Evolutionary conservation across 805 yeast genomes (phyloP), one percentile per base, ranked within the genome.

Genomic region (Groenewaldozyma salmanticensis): DNA sequence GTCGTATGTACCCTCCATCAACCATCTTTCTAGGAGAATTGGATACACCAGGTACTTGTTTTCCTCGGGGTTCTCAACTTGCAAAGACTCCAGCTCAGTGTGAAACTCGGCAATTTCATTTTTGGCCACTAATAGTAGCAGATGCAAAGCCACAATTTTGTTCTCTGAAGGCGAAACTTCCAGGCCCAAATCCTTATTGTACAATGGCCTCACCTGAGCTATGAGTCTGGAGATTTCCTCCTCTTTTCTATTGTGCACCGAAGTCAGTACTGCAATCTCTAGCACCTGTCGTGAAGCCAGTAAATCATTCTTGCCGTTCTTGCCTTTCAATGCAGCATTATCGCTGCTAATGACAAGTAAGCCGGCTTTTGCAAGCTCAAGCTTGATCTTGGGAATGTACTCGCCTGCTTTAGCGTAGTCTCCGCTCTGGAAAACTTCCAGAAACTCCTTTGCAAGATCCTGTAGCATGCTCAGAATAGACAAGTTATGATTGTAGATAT

Each of bases 1-100:
- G 61, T 86, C 92, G 62, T 88, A 92, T 49, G 90, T 82, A 33
- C 98, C 98, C 64, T 92, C 97, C 81, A 90, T 86, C 50, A 92
- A 74, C 81, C 94, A 85, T 50, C 84, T 79, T 60, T 92, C 97
- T 52, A 92, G 77, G 51, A 79, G 78, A 40, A 90, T 79, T 19
- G 97, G 97, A 59, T 87, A 87, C 37, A 76, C 73, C 51, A 90
- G 67, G 58, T 71, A 84, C 50, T 71, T 67, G 58, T 84, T 95
- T 27, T 70, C 67, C 51, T 85, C 90, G 46, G 75, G 66, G 40
- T 70, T 70, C 46, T 65, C 68, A 51, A 73, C 74, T 51, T 71
- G 74, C 50, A 87, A 70, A 44, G 67, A 68, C 60, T 90, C 96
- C 46, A 90, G 68, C 59, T 86, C 96, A 21, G 87, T 79, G 64